These are phyloP conservation scores for Mycena kentingensis DNA, from an alignment of 768 basidiomycete species.

Conservation along the genomic window DNA sequence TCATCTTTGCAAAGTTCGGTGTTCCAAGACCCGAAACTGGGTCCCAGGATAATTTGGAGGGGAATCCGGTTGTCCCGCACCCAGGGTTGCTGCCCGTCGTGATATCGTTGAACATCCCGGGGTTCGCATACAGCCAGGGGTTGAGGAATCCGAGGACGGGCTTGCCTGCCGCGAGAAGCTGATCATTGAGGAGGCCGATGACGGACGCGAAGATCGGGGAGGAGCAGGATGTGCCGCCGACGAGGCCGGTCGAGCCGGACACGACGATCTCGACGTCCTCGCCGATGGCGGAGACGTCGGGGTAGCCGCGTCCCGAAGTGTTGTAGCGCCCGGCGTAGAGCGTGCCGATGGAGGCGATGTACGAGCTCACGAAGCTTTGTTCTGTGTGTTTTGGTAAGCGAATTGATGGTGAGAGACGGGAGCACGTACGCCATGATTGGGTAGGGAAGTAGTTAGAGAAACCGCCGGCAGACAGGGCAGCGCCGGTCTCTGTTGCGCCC, in stretches of 20 bases:
- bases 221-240: conserved; percentile 51
- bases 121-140: conserved; percentile 42
- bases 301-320: conserved; percentile 27
- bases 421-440: conserved; percentile 25
- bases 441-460: conserved; percentile 47
- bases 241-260: conserved; percentile 24
- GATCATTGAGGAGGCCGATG: conserved; percentile 47
- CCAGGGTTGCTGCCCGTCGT: conserved; percentile 45
- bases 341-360: conserved; percentile 22
- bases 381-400: not conserved
- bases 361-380: conserved; percentile 15
- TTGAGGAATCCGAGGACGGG: conserved; percentile 25
- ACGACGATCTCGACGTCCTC: conserved; percentile 22
- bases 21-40: conserved; percentile 45
- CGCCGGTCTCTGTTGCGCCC: conserved; percentile 41
- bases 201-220: conserved; percentile 51
- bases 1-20: conserved; percentile 25
- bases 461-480: conserved; percentile 49
- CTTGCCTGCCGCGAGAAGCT: conserved; percentile 37
- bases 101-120: conserved; percentile 43
- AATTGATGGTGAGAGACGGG: conserved; percentile 20
- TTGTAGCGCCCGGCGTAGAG: conserved; percentile 19
- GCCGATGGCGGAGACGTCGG: conserved; percentile 51
- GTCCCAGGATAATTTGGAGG: conserved; percentile 35
- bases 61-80: conserved; percentile 44